A percentile compares a stretch with the other conserved stretches of the same genome.
Conservation (phyloP, 164 flowering plant species). For the Taxillus chinensis region DNA sequence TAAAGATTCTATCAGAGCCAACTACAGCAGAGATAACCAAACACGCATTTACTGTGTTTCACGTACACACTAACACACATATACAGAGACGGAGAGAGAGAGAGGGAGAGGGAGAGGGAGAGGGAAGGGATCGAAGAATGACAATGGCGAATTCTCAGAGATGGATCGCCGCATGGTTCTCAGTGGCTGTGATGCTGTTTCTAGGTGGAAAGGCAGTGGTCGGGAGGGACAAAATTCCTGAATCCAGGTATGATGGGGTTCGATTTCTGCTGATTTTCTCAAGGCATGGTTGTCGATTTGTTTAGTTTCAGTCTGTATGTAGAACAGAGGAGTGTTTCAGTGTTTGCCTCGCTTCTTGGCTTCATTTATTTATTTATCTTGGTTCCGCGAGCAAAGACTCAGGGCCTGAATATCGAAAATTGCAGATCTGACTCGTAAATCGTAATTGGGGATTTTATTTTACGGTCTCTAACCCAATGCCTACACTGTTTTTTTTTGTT, state of each 20-base stretch:
- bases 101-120: conserved; percentile 4
- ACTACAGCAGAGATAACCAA: too few species aligned
- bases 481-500: background rate
- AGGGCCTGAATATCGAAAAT: too few species aligned
- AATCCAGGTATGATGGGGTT: background rate
- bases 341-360: too few species aligned
- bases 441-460: background rate
- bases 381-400: too few species aligned
- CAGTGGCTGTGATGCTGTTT: conserved; percentile 10
- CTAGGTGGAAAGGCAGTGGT: conserved; percentile 5
- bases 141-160: conserved; percentile 22
- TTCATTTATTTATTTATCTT: too few species aligned
- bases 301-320: background rate
- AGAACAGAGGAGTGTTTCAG: too few species aligned
- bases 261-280: background rate
- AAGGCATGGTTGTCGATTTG: background rate
- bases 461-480: background rate
- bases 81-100: too few species aligned
- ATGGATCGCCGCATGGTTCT: conserved; percentile 4
- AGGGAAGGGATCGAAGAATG: background rate
- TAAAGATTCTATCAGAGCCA: background rate
- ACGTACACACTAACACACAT: too few species aligned
- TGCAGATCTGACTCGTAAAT: background rate
- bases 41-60: too few species aligned
- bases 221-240: conserved; percentile 1